These are phyloP conservation scores for Geopyxis carbonaria DNA, from an alignment of 495 filamentous ascomycete genomes.

Conservation along the genomic window DNA sequence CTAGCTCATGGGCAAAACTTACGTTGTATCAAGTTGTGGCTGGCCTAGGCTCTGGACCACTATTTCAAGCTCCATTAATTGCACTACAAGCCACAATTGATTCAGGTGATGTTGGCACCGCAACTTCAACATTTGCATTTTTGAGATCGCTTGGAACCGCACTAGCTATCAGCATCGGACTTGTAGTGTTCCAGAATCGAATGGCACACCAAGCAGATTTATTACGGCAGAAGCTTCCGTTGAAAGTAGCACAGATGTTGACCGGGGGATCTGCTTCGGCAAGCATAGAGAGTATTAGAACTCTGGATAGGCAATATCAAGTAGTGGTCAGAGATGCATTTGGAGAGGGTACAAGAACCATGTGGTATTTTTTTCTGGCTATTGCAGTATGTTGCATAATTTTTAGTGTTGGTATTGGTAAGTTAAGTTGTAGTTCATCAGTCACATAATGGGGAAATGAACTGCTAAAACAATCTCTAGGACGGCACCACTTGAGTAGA, in stretches of 20 bases:
- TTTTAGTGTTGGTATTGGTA: conserved; percentile 26
- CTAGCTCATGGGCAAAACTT: conserved; percentile 40
- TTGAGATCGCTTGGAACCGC: conserved; percentile 54
- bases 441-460: too few species aligned
- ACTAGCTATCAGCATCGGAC: conserved; percentile 58
- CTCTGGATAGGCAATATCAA: conserved; percentile 18
- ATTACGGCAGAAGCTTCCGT: conserved; percentile 20
- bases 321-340: conserved; percentile 26
- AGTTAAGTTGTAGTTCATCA: too few species aligned
- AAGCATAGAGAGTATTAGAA: conserved; percentile 28
- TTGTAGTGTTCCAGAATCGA: conserved; percentile 60
- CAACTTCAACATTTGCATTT: conserved; percentile 60
- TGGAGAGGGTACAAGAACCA: conserved; percentile 28
- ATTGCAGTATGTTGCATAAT: conserved; percentile 28
- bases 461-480: too few species aligned
- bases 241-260: conserved; percentile 25
- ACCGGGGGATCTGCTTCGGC: conserved; percentile 31
- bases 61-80: conserved; percentile 62
- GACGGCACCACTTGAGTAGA: conserved; percentile 20
- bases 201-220: conserved; percentile 24
- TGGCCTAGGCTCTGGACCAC: conserved; percentile 41
- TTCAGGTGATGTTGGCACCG: conserved; percentile 54
- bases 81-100: conserved; percentile 57
- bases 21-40: conserved; percentile 36
- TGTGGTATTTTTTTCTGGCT: conserved; percentile 35